phyloP scores from a whole-genome alignment of 768 basidiomycete species.

The Pisolithus sp. region DNA sequence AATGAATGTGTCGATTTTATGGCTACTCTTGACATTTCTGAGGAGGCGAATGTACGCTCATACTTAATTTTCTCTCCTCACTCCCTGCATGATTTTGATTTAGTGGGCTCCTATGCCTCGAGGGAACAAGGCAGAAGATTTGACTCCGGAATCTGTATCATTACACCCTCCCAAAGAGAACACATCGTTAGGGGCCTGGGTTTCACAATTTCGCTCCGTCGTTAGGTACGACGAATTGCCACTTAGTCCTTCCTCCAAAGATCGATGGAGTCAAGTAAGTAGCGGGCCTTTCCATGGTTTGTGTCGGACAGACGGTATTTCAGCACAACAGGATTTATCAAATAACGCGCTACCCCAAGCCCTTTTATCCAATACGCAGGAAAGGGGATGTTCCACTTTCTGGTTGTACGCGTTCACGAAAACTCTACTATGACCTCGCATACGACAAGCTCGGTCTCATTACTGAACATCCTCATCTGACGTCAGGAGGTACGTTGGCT shows the following conservation, averaged over 20 bases:
- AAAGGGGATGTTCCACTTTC: conserved; percentile 13
- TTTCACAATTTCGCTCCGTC: conserved; percentile 12
- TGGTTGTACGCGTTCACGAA: conserved; percentile 15
- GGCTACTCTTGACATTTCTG: conserved; percentile 25
- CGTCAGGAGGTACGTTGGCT: conserved; percentile 34
- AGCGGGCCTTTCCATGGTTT: not conserved
- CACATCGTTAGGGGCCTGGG: not conserved
- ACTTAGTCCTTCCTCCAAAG: conserved; percentile 9
- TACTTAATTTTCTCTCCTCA: not conserved
- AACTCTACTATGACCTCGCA: conserved; percentile 16
- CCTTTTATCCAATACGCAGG: conserved; percentile 16
- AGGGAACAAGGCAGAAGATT: conserved; percentile 27
- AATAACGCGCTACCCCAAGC: conserved; percentile 16
- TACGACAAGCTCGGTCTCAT: conserved; percentile 21
- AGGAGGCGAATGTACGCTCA: conserved; percentile 20
- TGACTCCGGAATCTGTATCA: conserved; percentile 13
- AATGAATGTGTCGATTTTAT: conserved; percentile 18
- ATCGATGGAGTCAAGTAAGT: conserved; percentile 20
- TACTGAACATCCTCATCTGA: conserved; percentile 35
- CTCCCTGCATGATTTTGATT: not conserved
- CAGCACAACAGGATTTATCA: conserved; percentile 13
- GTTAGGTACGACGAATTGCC: conserved; percentile 17
- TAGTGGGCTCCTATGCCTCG: conserved; percentile 23
- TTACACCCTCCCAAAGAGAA: conserved; percentile 1
- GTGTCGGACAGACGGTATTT: not conserved